phyloP scores from a whole-genome alignment of 352 stramenopile species.

The Phytopythium mirpurense region DNA sequence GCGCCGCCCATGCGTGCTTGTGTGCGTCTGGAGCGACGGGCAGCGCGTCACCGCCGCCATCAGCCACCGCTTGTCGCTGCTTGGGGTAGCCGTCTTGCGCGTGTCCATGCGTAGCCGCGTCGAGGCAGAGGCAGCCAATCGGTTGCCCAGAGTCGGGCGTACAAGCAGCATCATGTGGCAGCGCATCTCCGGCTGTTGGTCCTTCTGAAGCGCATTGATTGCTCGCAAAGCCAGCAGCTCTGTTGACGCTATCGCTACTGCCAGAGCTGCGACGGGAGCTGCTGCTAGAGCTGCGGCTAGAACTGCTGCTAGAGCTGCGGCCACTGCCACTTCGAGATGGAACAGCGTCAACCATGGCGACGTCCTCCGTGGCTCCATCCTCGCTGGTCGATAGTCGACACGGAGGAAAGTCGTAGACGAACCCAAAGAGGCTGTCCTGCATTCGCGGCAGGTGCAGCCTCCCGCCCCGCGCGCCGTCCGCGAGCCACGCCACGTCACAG shows the following conservation, averaged over 20 bases:
- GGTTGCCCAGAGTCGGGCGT: slow-evolving; percentile 1
- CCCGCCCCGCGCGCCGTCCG: slow-evolving; percentile 7
- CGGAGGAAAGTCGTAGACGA: slow-evolving; percentile 24
- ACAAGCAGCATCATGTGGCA: no score
- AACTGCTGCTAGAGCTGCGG: slow-evolving; percentile 5
- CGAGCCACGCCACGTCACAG: slow-evolving; percentile 15
- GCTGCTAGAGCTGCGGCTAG: neutral
- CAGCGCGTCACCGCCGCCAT: neutral
- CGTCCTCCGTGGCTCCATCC: neutral
- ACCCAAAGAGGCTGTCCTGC: slow-evolving; percentile 33
- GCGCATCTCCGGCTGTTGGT: slow-evolving; percentile 2
- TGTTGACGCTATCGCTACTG: neutral
- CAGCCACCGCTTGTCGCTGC: slow-evolving; percentile 1
- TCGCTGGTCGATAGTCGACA: neutral
- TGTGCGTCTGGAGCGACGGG: neutral
- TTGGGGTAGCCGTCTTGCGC: neutral
- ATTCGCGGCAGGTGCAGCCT: slow-evolving; percentile 39
- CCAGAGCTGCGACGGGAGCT: slow-evolving; percentile 3
- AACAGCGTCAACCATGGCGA: neutral
- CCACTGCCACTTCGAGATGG: neutral
- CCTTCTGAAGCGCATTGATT: neutral
- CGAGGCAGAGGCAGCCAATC: no score
- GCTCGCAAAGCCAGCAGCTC: neutral
- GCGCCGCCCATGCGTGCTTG: neutral
- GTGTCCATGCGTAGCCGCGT: slow-evolving; percentile 4